Percentiles rank a stretch among this genome's conserved stretches.
Conservation (phyloP, 352 stramenopile species). For the Phytophthora litchii region DNA sequence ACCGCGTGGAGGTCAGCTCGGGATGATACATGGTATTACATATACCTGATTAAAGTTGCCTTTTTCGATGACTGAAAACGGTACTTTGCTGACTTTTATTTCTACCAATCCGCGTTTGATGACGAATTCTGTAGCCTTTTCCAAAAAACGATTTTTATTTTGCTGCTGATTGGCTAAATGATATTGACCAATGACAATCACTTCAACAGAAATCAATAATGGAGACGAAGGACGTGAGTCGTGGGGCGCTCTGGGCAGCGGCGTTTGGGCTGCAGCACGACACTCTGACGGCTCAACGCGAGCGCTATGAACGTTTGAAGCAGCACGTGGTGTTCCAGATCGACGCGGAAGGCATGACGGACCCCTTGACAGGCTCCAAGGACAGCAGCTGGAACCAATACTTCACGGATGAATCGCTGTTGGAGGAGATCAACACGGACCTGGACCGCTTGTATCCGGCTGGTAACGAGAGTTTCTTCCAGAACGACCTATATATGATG, state of each 20-base stretch:
- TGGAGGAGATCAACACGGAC: slow-evolving; percentile 87
- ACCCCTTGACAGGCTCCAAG: slow-evolving; percentile 44
- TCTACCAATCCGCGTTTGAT: too few relatives aligned
- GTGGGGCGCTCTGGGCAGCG: slow-evolving; percentile 22
- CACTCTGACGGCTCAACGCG: slow-evolving; percentile 28
- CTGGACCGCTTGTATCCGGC: slow-evolving; percentile 75
- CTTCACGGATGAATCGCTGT: slow-evolving; percentile 68
- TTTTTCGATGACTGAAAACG: slow-evolving; percentile 3
- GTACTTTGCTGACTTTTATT: neutral
- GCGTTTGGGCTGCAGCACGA: slow-evolving; percentile 31
- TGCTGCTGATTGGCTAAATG: slow-evolving; percentile 8
- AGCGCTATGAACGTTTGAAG: slow-evolving; percentile 64
- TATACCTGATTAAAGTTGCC: slow-evolving; percentile 10
- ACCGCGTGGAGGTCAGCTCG: slow-evolving; percentile 13
- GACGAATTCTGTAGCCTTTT: too few relatives aligned
- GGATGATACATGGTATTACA: neutral
- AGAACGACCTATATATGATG: slow-evolving; percentile 65
- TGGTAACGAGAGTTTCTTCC: slow-evolving; percentile 80
- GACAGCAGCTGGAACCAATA: slow-evolving; percentile 58
- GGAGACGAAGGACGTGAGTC: slow-evolving; percentile 7
- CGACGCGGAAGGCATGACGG: slow-evolving; percentile 49
- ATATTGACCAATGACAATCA: too few relatives aligned
- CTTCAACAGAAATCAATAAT: slow-evolving; percentile 12
- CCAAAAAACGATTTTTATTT: neutral
- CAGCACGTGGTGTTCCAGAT: slow-evolving; percentile 71